A percentile compares a stretch with the other conserved stretches of the same genome.
These are phyloP conservation scores for Colletotrichum spaethianum DNA, from an alignment of 2,329 filamentous ascomycete genomes.

Conservation along the genomic window DNA sequence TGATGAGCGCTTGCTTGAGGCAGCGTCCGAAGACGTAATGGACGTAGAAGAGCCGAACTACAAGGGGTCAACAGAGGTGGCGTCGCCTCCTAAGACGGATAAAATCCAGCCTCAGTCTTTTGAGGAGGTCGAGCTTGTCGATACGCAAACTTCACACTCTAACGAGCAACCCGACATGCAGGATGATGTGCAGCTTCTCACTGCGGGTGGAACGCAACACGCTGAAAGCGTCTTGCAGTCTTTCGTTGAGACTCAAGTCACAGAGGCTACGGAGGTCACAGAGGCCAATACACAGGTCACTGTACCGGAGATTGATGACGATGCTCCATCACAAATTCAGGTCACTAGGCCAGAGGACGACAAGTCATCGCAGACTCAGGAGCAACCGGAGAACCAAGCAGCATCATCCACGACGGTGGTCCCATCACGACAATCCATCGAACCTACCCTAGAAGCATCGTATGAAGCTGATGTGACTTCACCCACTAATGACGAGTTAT, in stretches of 20 bases:
- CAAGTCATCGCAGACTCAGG: not conserved
- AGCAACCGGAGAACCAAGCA: constrained; percentile 13
- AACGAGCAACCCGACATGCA: constrained; percentile 1
- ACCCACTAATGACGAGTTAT: constrained; percentile 31
- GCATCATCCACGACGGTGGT: not conserved
- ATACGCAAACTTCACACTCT: constrained; percentile 5
- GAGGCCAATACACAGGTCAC: constrained; percentile 21
- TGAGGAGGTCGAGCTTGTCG: constrained; percentile 8
- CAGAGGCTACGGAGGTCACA: constrained; percentile 27
- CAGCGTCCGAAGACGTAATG: constrained; percentile 19
- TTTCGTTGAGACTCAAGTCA: constrained; percentile 22
- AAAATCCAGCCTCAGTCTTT: constrained; percentile 2
- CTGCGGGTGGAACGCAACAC: constrained; percentile 31
- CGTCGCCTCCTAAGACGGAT: constrained; percentile 19
- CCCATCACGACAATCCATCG: not conserved
- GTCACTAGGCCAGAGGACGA: not conserved
- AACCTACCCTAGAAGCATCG: not conserved
- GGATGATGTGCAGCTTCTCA: constrained; percentile 9
- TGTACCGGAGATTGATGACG: not conserved
- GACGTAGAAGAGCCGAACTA: constrained; percentile 28
- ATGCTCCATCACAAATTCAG: not conserved
- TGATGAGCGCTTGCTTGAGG: not conserved
- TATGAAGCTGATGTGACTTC: constrained; percentile 18
- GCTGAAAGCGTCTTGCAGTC: constrained; percentile 11
- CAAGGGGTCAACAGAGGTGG: not conserved